phyloP scores from a whole-genome alignment of 148 eudicot genomes.

The Vaccinium vitisidaea region DNA sequence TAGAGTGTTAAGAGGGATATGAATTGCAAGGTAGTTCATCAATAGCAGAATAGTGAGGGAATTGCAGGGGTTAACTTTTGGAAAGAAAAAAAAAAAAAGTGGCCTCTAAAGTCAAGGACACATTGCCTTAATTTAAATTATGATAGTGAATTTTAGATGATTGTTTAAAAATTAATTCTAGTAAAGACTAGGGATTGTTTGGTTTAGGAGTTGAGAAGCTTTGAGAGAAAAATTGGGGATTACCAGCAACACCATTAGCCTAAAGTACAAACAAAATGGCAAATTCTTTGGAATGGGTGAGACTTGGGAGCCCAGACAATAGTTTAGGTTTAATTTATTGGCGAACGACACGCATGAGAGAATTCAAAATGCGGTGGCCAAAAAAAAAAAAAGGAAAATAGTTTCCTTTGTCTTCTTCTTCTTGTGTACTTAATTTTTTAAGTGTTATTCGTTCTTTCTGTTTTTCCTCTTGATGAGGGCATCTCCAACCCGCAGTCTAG shows the following conservation, averaged over 20 bases:
- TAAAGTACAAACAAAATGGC: neutral
- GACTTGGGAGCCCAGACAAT: neutral
- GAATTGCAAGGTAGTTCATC: constrained; percentile 44
- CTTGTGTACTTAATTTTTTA: neutral
- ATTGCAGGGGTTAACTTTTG: constrained; percentile 6
- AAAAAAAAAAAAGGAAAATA: neutral
- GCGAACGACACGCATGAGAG: neutral
- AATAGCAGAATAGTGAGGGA: constrained; percentile 27
- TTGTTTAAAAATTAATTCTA: neutral
- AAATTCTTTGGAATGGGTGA: neutral
- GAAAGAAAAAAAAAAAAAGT: neutral
- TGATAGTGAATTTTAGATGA: neutral
- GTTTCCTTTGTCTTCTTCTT: neutral
- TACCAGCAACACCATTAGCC: neutral
- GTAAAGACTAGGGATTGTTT: constrained; percentile 27
- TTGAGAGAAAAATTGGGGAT: neutral
- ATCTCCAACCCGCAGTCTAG: neutral
- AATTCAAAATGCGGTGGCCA: neutral
- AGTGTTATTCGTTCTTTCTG: too few relatives aligned
- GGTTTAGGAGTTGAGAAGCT: constrained; percentile 23
- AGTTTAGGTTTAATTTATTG: neutral
- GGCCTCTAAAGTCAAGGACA: neutral
- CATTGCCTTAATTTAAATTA: neutral
- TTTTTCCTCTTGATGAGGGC: neutral
- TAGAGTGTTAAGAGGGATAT: neutral